Base-by-base conservation (phyloP, 495 filamentous ascomycete species). In the Paragyromitra xinjiangensis region DNA sequence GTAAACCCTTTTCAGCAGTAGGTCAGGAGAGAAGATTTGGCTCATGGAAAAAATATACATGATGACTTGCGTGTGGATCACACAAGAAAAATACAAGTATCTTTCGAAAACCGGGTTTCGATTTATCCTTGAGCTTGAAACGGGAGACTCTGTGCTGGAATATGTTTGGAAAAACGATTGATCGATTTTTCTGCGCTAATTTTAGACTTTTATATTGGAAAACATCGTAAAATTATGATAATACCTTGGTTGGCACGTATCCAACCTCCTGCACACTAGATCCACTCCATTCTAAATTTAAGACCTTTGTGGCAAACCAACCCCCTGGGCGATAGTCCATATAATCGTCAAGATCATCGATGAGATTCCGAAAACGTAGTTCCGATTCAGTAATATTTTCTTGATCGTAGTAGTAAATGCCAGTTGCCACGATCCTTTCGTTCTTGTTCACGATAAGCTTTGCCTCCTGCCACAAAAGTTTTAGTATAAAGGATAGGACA, bases 351-450 rank as follows among this genome's bases (percentile, higher is more conserved):
- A 56, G 29, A 0, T 82, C 67, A 24, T 83, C 62, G 2, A 81
- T 58, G 6, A 78, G 69, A 44, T 87, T 84, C 14, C 87, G 86
- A 78, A 92, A 90, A 0, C 84, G 78, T 0, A 92, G 84, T 34
- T 75, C 78, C 69, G 84, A 88, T 6, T 85, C 81, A 5, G 87
- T 89, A 65, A 92, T 87, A 80, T 93, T 92, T 3, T 89, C 83
- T 64, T 77, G 83, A 72, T 90, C 87, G 79, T 89, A 91, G 84
- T 90, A 90, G 82, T 89, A 91, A 6, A 91, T 77, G 2, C 88
- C 88, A 0, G 87, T 88, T 5, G 88, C 89, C 59, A 85, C 86
- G 51, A 91, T 90, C 24, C 81, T 83, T 62, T 91, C 89, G 70
- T 89, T 89, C 73, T 83, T 26, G n/a, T 22, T 5, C 29, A n/a